Conservation (phyloP, 2,329 filamentous ascomycete genomes). For the Pseudogymnoascus sp. region DNA sequence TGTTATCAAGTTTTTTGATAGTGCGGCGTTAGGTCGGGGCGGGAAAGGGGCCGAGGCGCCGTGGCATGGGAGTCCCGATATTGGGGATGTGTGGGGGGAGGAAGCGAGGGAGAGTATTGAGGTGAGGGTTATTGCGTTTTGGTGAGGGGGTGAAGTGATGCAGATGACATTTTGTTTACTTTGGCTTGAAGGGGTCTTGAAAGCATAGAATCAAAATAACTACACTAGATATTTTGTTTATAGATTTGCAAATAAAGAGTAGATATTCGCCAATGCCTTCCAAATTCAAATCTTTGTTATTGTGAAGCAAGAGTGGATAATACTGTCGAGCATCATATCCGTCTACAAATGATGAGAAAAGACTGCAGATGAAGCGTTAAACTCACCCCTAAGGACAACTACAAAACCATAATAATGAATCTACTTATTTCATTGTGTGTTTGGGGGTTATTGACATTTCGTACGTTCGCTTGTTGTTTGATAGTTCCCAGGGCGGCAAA, state of each 20-base stretch:
- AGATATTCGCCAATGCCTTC: neutral
- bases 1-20: slow-evolving; percentile 9
- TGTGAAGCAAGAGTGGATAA: neutral
- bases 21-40: neutral
- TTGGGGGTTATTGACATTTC: neutral
- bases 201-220: neutral
- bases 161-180: neutral
- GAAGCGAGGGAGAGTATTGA: slow-evolving; percentile 6
- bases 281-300: neutral
- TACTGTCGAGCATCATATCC: neutral
- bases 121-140: slow-evolving; percentile 9
- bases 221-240: neutral
- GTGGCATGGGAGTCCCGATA: slow-evolving; percentile 5
- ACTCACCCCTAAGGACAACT: neutral
- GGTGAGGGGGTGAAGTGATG: neutral
- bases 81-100: neutral
- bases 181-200: neutral
- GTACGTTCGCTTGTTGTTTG: neutral
- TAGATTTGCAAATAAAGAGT: neutral
- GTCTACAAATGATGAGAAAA: neutral
- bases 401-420: neutral
- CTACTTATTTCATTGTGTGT: neutral
- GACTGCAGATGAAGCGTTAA: neutral
- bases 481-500: neutral
- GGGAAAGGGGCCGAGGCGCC: neutral